Evolutionary conservation across 192 early-diverging fungal species (phyloP).

Genomic region (Coemansia sp.): DNA sequence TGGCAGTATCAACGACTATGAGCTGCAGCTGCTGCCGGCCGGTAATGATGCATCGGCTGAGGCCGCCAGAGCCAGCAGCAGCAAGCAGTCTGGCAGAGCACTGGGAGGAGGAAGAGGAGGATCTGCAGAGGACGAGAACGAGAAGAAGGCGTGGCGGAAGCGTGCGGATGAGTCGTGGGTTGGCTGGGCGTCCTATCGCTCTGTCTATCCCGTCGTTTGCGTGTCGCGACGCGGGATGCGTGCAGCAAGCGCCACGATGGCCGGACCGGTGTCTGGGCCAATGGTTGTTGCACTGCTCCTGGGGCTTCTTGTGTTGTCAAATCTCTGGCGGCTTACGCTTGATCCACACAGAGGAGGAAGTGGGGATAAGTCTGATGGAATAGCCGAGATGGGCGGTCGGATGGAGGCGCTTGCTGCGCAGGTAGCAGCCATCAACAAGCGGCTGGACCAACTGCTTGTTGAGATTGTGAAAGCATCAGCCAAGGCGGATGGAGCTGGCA

Average conservation of each 20-base stretch:
- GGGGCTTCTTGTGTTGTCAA: slow-evolving; percentile 18
- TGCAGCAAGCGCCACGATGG: neutral
- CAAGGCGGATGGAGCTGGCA: too few relatives aligned
- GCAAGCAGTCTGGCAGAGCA: neutral
- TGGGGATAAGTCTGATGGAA: slow-evolving; percentile 5
- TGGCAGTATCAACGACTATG: neutral
- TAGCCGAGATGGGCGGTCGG: slow-evolving; percentile 26
- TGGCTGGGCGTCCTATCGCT: slow-evolving; percentile 29
- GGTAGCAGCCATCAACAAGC: slow-evolving; percentile 20
- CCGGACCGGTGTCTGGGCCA: slow-evolving; percentile 14
- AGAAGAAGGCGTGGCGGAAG: slow-evolving; percentile 15
- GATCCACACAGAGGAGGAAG: neutral
- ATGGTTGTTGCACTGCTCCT: slow-evolving; percentile 15
- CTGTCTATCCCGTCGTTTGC: slow-evolving; percentile 22
- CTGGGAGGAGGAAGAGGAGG: neutral
- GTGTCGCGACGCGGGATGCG: neutral
- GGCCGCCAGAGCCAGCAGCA: neutral
- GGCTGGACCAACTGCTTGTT: slow-evolving; percentile 21
- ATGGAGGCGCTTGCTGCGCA: slow-evolving; percentile 31
- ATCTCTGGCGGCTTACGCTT: slow-evolving; percentile 27
- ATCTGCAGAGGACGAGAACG: neutral
- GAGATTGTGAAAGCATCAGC: slow-evolving; percentile 4
- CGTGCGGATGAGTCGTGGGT: slow-evolving; percentile 23
- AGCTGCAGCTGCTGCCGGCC: neutral
- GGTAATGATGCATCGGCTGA: neutral